A percentile compares a stretch with the other conserved stretches of the same genome.
These are phyloP conservation scores for Vishniacozyma victoriae DNA, from an alignment of 768 basidiomycete genomes.

Conservation along the genomic window DNA sequence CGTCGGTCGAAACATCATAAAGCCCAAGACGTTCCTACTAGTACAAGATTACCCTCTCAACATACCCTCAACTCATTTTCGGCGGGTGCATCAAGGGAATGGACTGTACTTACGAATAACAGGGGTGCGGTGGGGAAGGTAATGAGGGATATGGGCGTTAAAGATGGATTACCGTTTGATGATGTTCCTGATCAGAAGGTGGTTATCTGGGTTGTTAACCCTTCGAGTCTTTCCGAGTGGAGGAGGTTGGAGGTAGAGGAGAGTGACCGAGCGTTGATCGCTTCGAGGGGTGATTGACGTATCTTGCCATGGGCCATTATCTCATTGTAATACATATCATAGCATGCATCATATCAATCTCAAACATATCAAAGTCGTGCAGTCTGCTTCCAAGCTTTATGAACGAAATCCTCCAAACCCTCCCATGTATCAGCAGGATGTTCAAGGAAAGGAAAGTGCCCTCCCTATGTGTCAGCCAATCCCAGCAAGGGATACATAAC, in stretches of 20 bases:
- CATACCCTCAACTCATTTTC: conserved; percentile 73
- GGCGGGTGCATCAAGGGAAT: conserved; percentile 61
- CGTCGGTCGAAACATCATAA: background rate
- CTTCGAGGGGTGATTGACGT: background rate
- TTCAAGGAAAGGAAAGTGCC: conserved; percentile 48
- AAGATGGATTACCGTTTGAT: conserved; percentile 34
- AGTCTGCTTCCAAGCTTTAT: conserved; percentile 40
- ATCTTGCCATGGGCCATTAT: background rate
- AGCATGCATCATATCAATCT: too few relatives aligned
- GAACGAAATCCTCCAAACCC: conserved; percentile 44
- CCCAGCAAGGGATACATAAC: conserved; percentile 1
- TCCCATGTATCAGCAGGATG: conserved; percentile 32
- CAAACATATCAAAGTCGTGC: too few relatives aligned
- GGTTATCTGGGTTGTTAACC: conserved; percentile 70
- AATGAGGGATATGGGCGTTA: conserved; percentile 58
- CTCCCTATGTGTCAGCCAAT: conserved; percentile 18
- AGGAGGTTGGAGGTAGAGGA: conserved; percentile 31
- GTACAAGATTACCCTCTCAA: conserved; percentile 53
- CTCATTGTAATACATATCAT: background rate
- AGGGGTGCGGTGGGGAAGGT: conserved; percentile 68
- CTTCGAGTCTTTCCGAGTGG: conserved; percentile 68
- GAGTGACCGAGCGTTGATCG: too few relatives aligned
- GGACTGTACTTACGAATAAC: conserved; percentile 88
- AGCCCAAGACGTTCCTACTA: conserved; percentile 53
- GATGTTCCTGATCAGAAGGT: conserved; percentile 42